Percentiles rank a stretch among this genome's conserved stretches.
Conservation (phyloP, 2,329 filamentous ascomycete genomes). For the Diaporthe sp. region DNA sequence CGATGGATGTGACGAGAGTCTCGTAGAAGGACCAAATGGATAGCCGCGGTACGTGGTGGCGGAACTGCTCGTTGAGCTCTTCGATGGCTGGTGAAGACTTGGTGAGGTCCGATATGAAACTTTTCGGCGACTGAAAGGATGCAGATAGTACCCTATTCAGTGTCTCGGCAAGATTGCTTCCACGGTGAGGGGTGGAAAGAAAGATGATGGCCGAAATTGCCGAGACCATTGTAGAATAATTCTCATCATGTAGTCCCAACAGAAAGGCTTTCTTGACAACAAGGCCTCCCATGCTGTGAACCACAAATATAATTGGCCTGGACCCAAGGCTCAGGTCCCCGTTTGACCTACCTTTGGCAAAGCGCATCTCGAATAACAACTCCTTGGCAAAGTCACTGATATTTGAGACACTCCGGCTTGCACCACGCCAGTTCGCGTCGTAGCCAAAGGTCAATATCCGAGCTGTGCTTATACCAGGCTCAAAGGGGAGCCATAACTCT, state of each 20-base stretch:
- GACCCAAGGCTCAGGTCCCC: background rate
- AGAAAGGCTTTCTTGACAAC: conserved; percentile 32
- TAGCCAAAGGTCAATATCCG: background rate
- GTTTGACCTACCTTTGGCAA: background rate
- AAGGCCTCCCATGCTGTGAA: conserved; percentile 17
- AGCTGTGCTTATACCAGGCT: background rate
- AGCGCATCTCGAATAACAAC: background rate
- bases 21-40: background rate
- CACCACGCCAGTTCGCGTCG: background rate
- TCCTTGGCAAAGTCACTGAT: conserved; percentile 3
- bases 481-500: background rate
- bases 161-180: conserved; percentile 42
- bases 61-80: conserved; percentile 5
- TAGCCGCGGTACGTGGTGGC: background rate
- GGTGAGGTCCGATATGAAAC: background rate
- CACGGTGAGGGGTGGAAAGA: conserved; percentile 48
- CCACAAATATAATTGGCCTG: background rate
- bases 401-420: no score
- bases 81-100: background rate
- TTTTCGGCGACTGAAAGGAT: background rate
- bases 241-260: conserved; percentile 38
- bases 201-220: conserved; percentile 39
- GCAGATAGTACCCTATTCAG: conserved; percentile 41
- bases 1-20: background rate
- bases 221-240: background rate